These are phyloP conservation scores for Batkoa obscura DNA, from an alignment of 371 early-diverging fungal species.

Conservation along the genomic window DNA sequence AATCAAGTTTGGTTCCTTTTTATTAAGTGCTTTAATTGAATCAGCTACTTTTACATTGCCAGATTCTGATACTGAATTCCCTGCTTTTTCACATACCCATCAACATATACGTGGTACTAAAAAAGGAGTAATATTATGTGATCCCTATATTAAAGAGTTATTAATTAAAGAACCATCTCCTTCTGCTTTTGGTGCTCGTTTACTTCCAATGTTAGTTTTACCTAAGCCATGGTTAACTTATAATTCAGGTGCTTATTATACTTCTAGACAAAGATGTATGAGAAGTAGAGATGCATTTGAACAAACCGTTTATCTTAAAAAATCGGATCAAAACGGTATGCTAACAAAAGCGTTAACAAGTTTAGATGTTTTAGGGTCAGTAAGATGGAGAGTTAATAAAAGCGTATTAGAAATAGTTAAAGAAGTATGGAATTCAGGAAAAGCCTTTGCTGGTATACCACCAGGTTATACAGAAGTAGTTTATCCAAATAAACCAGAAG, in stretches of 20 bases:
- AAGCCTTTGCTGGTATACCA: slow-evolving; percentile 57
- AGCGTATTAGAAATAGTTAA: slow-evolving; percentile 54
- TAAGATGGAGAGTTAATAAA: slow-evolving; percentile 78
- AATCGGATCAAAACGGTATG: slow-evolving; percentile 59
- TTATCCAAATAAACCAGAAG: slow-evolving; percentile 41
- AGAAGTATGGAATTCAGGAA: slow-evolving; percentile 78
- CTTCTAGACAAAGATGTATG: slow-evolving; percentile 22
- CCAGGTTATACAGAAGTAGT: slow-evolving; percentile 21
- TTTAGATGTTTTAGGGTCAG: slow-evolving; percentile 78
- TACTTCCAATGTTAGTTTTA: slow-evolving; percentile 85
- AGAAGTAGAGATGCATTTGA: slow-evolving; percentile 55
- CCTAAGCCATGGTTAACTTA: slow-evolving; percentile 89
- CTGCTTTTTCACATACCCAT: slow-evolving; percentile 69
- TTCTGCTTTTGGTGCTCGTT: slow-evolving; percentile 47
- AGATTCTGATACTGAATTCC: slow-evolving; percentile 29
- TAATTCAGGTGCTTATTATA: slow-evolving; percentile 80
- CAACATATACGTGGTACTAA: slow-evolving; percentile 36
- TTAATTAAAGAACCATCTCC: slow-evolving; percentile 39
- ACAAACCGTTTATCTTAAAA: slow-evolving; percentile 52
- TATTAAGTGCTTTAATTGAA: slow-evolving; percentile 22
- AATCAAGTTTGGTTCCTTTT: slow-evolving; percentile 51
- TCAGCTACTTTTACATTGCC: neutral
- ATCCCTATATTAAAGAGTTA: slow-evolving; percentile 46
- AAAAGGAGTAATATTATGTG: slow-evolving; percentile 52
- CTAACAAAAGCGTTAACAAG: slow-evolving; percentile 48